Conservation (phyloP, 208 protist genomes). For the Leishmania gerbilli region DNA sequence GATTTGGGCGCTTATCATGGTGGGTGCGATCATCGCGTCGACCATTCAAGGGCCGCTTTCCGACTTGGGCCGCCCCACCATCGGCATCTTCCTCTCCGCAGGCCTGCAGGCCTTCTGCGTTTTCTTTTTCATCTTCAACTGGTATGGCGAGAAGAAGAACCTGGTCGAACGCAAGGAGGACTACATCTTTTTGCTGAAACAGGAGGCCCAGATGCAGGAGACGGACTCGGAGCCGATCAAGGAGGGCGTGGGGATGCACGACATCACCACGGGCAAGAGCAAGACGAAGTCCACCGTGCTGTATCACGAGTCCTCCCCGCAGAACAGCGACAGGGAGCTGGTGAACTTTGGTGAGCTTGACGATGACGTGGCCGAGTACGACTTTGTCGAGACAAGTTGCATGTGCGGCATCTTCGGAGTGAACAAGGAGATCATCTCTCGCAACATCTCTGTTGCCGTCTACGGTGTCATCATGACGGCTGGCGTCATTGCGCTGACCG, state of each 20-base stretch:
- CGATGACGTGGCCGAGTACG: neutral
- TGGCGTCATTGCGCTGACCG: constrained; percentile 33
- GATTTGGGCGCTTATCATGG: constrained; percentile 51
- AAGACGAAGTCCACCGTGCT: constrained; percentile 2
- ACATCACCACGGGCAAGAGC: neutral
- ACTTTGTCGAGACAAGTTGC: constrained; percentile 1
- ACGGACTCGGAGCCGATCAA: constrained; percentile 8
- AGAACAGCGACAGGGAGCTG: constrained; percentile 1
- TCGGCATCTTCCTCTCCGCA: constrained; percentile 44
- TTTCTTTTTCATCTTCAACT: constrained; percentile 55
- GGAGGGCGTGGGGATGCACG: neutral
- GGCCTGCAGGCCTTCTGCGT: constrained; percentile 34
- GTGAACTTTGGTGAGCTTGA: neutral
- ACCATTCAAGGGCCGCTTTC: constrained; percentile 48
- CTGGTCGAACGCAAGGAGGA: constrained; percentile 47
- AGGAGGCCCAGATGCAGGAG: constrained; percentile 18
- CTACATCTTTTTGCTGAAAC: constrained; percentile 30
- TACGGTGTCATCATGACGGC: constrained; percentile 44
- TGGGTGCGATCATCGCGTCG: constrained; percentile 39
- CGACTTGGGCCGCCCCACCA: constrained; percentile 35
- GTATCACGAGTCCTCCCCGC: neutral
- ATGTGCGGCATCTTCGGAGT: constrained; percentile 32
- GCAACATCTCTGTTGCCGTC: constrained; percentile 30
- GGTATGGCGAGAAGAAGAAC: constrained; percentile 64
- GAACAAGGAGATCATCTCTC: constrained; percentile 35